Evolutionary conservation across 2,329 filamentous ascomycete species (phyloP).

Genomic region (Ophiostoma pallidulum): DNA sequence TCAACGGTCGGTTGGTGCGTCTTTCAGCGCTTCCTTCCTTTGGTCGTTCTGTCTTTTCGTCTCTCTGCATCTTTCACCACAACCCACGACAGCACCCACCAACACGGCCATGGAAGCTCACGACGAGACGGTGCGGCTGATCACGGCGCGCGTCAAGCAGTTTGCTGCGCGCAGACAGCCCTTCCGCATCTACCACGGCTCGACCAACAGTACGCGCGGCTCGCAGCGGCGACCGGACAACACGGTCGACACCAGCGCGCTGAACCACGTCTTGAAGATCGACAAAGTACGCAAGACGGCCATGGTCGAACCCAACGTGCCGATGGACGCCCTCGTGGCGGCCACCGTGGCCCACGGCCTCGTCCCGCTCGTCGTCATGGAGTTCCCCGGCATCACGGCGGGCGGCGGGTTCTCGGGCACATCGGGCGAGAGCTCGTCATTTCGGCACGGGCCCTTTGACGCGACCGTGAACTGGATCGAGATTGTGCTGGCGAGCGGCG

Average conservation of each 20-base stretch:
- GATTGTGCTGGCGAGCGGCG: slow-evolving; percentile 51
- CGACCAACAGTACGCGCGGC: slow-evolving; percentile 65
- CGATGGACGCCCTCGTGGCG: slow-evolving; percentile 55
- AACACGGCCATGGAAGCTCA: slow-evolving; percentile 33
- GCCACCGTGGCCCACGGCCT: slow-evolving; percentile 46
- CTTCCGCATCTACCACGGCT: slow-evolving; percentile 69
- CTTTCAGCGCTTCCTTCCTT: too few relatives aligned
- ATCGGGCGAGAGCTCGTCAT: slow-evolving; percentile 57
- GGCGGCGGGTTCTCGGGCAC: slow-evolving; percentile 60
- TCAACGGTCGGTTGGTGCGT: too few relatives aligned
- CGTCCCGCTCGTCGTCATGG: slow-evolving; percentile 58
- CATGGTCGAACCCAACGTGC: slow-evolving; percentile 58
- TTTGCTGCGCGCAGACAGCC: slow-evolving; percentile 38
- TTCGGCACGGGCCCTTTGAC: slow-evolving; percentile 58
- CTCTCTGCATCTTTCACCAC: background rate
- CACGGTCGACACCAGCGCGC: slow-evolving; percentile 56
- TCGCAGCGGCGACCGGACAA: slow-evolving; percentile 39
- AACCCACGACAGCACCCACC: background rate
- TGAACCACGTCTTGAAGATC: slow-evolving; percentile 54
- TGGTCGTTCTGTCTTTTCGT: too few relatives aligned
- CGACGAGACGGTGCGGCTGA: slow-evolving; percentile 28
- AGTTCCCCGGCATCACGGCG: slow-evolving; percentile 60
- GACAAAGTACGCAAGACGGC: slow-evolving; percentile 44
- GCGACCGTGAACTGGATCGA: slow-evolving; percentile 52
- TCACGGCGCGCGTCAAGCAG: slow-evolving; percentile 33